Base-by-base conservation (phyloP, 2,329 filamentous ascomycete genomes). In the Cercospora sp. region DNA sequence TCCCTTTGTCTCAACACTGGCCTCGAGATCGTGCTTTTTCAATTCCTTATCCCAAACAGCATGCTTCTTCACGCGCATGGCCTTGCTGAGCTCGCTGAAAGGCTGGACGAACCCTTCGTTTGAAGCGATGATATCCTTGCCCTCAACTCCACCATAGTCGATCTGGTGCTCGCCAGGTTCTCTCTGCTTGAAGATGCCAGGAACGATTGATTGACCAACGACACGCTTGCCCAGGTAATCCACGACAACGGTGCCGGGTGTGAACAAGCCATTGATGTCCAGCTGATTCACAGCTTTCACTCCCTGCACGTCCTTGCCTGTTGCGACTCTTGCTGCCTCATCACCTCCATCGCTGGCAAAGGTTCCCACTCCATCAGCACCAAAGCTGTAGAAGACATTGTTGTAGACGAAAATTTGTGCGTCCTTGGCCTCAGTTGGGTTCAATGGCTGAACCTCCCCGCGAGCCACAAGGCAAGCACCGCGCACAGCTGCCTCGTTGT, bases 321-420 rank as follows among this genome's bases (percentile, higher is more conserved):
- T 97, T 28, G 96, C 95, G 66, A 98, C 93, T 68, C 94, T 89
- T 13, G 95, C 95, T 72, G 95, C 95, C 82, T 99, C 95, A 73
- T 99, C 94, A 21, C 95, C 95, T 73, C 95, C 95, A 82, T 99
- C 95, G 3, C 91, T 94, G 10, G 93, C 94, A 80, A 99, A 99
- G 16, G 95, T 99, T 53, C 95, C 94, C 57, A 98, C 95, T 63
- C 95, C 96, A 79, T 99, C 95, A 55, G 95, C 94, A 70, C 95
- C 95, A 75, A 97, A 98, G 0, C 95, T 98, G 84, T 97, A 99
- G 84, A 99, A 99, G 73, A 99, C 93, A 81, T 99, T 99, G 85
- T 98, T 98, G 85, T 98, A 97, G 26, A 99, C 94, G 77, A 97
- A 99, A 72, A 99, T 99, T 80, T 99, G 95, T 3, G 95, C 95